phyloP scores from a whole-genome alignment of 176 grass and related monocot genomes.

The Raddia distichophylla region DNA sequence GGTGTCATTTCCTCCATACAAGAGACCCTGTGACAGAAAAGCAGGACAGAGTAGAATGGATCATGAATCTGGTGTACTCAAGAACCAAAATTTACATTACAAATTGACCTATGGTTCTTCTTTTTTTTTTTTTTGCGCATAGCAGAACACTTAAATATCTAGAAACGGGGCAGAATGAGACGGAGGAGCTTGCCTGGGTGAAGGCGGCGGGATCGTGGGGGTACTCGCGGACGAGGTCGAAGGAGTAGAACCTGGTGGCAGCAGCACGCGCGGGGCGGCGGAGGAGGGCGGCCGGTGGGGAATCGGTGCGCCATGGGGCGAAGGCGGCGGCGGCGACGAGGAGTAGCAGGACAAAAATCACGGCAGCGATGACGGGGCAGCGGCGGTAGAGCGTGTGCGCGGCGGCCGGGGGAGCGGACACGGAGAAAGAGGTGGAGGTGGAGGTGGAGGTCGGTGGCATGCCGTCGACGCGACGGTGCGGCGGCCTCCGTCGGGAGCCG shows the following conservation, averaged over 20 bases:
- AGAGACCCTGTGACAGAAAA: conserved; percentile 57
- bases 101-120: background rate
- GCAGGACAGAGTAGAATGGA: conserved; percentile 5
- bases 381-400: background rate
- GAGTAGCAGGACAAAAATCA: conserved; percentile 21
- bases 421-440: background rate
- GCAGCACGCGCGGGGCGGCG: background rate
- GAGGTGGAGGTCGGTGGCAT: conserved; percentile 23
- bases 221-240: conserved; percentile 78
- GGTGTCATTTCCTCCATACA: conserved; percentile 85
- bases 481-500: conserved; percentile 36
- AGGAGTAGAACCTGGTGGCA: conserved; percentile 63
- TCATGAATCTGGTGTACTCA: background rate
- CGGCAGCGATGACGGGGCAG: conserved; percentile 1
- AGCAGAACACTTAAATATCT: background rate
- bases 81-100: background rate
- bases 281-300: conserved; percentile 32
- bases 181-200: conserved; percentile 58
- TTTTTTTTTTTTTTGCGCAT: background rate
- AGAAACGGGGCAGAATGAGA: background rate
- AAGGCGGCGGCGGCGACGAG: conserved; percentile 27
- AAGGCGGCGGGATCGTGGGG: conserved; percentile 81
- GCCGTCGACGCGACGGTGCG: conserved; percentile 11
- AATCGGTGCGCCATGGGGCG: conserved; percentile 12
- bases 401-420: background rate